Evolutionary conservation across 2,329 filamentous ascomycete genomes (phyloP).

Genomic region (Mollisiaceae sp.): DNA sequence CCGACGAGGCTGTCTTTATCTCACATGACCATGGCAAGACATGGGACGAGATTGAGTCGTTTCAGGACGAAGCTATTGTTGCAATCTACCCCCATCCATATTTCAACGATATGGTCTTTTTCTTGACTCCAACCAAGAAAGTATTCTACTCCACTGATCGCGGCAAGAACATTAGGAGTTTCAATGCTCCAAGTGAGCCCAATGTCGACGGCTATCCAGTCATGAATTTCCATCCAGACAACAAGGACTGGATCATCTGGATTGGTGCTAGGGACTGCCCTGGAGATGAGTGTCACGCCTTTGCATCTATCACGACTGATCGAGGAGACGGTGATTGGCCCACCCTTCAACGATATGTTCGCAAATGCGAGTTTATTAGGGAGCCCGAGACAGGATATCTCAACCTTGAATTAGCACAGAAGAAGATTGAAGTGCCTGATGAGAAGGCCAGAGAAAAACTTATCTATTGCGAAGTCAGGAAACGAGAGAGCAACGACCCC

Average conservation of each 20-base stretch:
- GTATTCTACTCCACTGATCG: constrained; percentile 85
- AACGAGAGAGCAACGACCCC: constrained; percentile 68
- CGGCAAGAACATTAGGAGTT: constrained; percentile 73
- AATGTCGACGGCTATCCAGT: constrained; percentile 53
- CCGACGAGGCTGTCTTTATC: constrained; percentile 62
- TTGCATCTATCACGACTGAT: constrained; percentile 79
- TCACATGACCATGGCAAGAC: constrained; percentile 87
- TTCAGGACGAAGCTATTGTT: constrained; percentile 72
- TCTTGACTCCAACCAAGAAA: constrained; percentile 70
- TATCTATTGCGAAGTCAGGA: constrained; percentile 66
- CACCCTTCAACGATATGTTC: constrained; percentile 73
- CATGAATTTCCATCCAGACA: constrained; percentile 80
- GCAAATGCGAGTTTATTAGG: constrained; percentile 86
- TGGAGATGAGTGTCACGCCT: constrained; percentile 64
- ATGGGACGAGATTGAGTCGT: constrained; percentile 67
- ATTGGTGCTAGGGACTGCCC: constrained; percentile 74
- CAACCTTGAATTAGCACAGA: constrained; percentile 12
- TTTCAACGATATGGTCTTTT: constrained; percentile 85
- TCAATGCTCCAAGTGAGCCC: constrained; percentile 68
- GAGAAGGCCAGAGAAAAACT: constrained; percentile 48
- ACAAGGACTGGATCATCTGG: constrained; percentile 93
- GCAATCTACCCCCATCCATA: constrained; percentile 78
- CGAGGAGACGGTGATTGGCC: constrained; percentile 81
- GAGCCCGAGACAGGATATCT: constrained; percentile 56
- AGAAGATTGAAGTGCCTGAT: constrained; percentile 46